A percentile compares a stretch with the other conserved stretches of the same genome.
Conservation (phyloP, 495 filamentous ascomycete species). For the Penicilliopsis zonata region DNA sequence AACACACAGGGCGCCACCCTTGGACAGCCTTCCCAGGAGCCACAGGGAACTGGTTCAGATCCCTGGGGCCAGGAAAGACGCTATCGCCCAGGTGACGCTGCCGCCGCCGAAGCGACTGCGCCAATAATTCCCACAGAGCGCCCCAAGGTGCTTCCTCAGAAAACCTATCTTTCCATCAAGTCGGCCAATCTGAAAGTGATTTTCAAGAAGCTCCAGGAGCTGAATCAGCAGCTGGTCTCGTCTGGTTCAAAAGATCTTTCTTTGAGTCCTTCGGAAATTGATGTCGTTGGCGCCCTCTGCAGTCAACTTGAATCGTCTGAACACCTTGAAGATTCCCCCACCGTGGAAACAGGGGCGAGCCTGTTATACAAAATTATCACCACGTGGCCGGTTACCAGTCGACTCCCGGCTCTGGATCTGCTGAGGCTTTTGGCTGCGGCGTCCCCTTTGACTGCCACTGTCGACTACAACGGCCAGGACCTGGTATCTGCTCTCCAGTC, state of each 20-base stretch:
- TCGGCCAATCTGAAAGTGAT: constrained; percentile 51
- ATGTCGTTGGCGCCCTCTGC: constrained; percentile 40
- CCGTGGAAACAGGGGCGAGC: constrained; percentile 36
- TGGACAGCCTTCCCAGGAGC: constrained; percentile 38
- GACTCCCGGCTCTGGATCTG: constrained; percentile 76
- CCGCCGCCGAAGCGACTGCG: constrained; percentile 16
- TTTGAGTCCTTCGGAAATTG: constrained; percentile 58
- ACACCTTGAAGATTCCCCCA: constrained; percentile 18
- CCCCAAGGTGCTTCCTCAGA: constrained; percentile 65
- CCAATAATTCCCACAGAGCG: constrained; percentile 26
- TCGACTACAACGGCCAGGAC: constrained; percentile 43
- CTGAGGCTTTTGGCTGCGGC: constrained; percentile 66
- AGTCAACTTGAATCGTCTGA: constrained; percentile 42
- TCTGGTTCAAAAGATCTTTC: constrained; percentile 61
- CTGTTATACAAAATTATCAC: constrained; percentile 57
- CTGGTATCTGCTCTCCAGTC: constrained; percentile 29
- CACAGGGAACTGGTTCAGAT: constrained; percentile 42
- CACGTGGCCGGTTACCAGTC: constrained; percentile 62
- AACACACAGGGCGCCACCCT: constrained; percentile 82
- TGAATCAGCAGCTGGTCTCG: constrained; percentile 55
- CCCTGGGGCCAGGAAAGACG: constrained; percentile 67
- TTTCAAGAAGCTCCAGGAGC: constrained; percentile 57
- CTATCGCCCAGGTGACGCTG: constrained; percentile 60
- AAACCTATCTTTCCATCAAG: constrained; percentile 64
- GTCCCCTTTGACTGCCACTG: constrained; percentile 45